Base-by-base conservation (phyloP, 78 protist genomes). In the Anaeramoeba ignava region DNA sequence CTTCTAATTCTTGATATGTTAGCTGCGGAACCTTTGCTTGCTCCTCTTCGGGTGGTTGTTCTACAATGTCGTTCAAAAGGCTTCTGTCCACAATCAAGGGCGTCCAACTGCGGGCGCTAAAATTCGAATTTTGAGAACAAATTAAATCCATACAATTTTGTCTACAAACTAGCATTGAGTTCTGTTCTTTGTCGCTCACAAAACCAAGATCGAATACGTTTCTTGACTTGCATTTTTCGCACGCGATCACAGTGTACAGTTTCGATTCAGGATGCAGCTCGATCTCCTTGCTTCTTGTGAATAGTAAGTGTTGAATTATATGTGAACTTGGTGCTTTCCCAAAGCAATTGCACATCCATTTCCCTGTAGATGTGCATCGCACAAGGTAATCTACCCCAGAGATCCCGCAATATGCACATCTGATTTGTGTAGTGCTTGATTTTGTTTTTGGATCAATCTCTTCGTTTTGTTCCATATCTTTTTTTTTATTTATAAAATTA, bases 51-150 rank as follows among this genome's bases (percentile, higher is more conserved):
- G 92, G 40, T 3, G 98, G 95, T 17, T 8, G 17, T 33, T 1
- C 1, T 17, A 33, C 85, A 33, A 85, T 83, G 27, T 33, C 3
- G 31, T 88, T 41, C 37, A 96, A 83, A 83, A 97, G 90, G 34
- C 78, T 82, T 36, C 88, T 41, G 41, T 89, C 96, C 33, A 87
- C 90, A 42, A 98, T 91, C 36, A 98, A 87, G 41, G 99, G 98
- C 82, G 40, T 41, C 99, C 99, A 98, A 8, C 36, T 27, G 17
- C 17, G 73, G 36, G 73, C 8, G 17, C 17, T 54, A 54, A 54
- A 54, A 54, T 54, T 54, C 8, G 8, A 27, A 8, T 54, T 54
- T 17, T 17, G 8, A 27, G 73, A 54, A 17, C 73, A 54, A 27
- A 17, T 8, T n/a, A n/a, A n/a, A n/a, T n/a, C n/a, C n/a, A n/a